A percentile compares a stretch with the other conserved stretches of the same genome.
These are phyloP conservation scores for Hippophae tibetana DNA, from an alignment of 306 rosid genomes.

Conservation along the genomic window DNA sequence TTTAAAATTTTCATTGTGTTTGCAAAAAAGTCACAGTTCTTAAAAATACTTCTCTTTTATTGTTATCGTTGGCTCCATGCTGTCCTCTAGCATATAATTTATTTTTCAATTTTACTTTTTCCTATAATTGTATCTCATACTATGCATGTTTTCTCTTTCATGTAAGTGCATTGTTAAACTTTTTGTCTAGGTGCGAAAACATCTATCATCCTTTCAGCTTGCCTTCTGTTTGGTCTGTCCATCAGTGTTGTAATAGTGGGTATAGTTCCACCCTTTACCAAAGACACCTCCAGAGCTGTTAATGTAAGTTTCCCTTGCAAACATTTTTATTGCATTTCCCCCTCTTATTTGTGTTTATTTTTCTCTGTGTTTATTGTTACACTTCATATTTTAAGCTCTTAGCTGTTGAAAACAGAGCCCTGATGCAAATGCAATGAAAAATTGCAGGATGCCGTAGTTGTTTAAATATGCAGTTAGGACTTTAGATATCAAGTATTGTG, in stretches of 20 bases:
- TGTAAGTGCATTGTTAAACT: slow-evolving; percentile 5
- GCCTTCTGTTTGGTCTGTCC: slow-evolving; percentile 54
- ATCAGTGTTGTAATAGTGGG: slow-evolving; percentile 43
- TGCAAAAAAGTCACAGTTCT: too few relatives aligned
- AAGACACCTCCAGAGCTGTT: slow-evolving; percentile 71
- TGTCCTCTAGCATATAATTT: neutral
- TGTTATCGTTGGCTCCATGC: too few relatives aligned
- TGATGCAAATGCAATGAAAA: too few relatives aligned
- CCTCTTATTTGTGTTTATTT: neutral
- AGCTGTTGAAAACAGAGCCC: too few relatives aligned
- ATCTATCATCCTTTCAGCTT: slow-evolving; percentile 43
- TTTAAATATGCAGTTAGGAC: too few relatives aligned
- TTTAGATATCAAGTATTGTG: too few relatives aligned
- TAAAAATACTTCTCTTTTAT: too few relatives aligned
- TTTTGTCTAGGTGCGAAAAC: slow-evolving; percentile 57
- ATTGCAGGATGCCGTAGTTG: too few relatives aligned
- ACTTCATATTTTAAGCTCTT: neutral
- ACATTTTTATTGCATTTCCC: slow-evolving; percentile 1
- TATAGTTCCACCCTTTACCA: slow-evolving; percentile 61
- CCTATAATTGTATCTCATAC: neutral
- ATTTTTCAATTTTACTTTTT: neutral
- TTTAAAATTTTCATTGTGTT: too few relatives aligned
- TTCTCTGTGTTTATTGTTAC: neutral
- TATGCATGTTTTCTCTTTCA: slow-evolving; percentile 10
- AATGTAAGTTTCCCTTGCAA: slow-evolving; percentile 44